Conservation (phyloP, 768 basidiomycete genomes). For the Crassisporium funariophilum region DNA sequence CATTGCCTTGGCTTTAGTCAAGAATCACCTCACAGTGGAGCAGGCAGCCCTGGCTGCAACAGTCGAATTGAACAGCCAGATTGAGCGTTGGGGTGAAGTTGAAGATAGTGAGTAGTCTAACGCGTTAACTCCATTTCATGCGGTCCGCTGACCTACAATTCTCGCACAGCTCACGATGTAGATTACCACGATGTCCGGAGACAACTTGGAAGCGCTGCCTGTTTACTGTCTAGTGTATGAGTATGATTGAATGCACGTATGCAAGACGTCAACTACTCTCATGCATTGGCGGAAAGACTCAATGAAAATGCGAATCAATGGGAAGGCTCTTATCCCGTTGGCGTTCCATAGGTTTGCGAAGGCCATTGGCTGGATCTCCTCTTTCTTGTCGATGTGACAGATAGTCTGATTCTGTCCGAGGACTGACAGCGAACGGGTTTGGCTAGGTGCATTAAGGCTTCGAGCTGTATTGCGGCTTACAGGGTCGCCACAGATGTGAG, state of each 20-base stretch:
- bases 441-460: not conserved
- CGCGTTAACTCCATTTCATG: constrained; percentile 6
- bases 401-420: too few species aligned
- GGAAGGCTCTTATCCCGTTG: too few species aligned
- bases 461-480: too few species aligned
- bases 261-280: not conserved
- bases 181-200: constrained; percentile 93
- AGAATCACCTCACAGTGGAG: constrained; percentile 75
- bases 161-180: constrained; percentile 85
- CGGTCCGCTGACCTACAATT: constrained; percentile 2
- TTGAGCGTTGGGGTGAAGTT: constrained; percentile 98
- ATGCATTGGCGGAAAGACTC: too few species aligned
- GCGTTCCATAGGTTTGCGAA: too few species aligned
- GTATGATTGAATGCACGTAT: not conserved
- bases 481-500: too few species aligned
- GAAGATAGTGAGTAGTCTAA: constrained; percentile 83
- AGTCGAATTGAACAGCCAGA: constrained; percentile 95
- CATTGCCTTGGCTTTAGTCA: constrained; percentile 82
- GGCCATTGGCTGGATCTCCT: too few species aligned
- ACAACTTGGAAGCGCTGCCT: constrained; percentile 61
- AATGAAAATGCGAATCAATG: too few species aligned
- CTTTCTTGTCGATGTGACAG: too few species aligned
- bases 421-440: not conserved
- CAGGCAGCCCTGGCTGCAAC: constrained; percentile 83
- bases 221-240: constrained; percentile 25